Conservation (phyloP, 805 yeast genomes). For the Millerozyma miso region DNA sequence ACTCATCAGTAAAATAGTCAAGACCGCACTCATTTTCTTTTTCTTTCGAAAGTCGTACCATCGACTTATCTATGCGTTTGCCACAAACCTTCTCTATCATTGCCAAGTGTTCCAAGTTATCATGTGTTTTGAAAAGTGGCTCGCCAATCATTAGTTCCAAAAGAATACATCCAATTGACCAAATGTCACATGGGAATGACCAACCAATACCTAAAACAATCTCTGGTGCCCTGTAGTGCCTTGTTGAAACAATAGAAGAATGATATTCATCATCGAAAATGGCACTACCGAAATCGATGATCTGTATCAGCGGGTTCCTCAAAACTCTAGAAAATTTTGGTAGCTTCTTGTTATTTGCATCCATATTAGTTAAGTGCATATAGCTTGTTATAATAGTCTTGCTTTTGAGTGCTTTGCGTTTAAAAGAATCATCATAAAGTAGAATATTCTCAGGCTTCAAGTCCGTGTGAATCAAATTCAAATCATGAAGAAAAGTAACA, state of each 20-base stretch:
- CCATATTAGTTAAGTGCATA: slow-evolving; percentile 18
- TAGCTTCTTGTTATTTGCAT: slow-evolving; percentile 9
- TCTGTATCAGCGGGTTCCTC: slow-evolving; percentile 74
- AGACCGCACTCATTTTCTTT: slow-evolving; percentile 39
- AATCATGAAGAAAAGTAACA: slow-evolving; percentile 84
- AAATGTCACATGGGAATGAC: slow-evolving; percentile 94
- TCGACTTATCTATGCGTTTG: slow-evolving; percentile 41
- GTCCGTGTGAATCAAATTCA: slow-evolving; percentile 91
- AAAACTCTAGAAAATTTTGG: slow-evolving; percentile 47
- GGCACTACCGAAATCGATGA: slow-evolving; percentile 97
- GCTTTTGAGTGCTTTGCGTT: slow-evolving; percentile 31
- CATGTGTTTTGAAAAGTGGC: slow-evolving; percentile 92
- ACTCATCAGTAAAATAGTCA: slow-evolving; percentile 31
- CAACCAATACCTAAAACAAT: slow-evolving; percentile 92
- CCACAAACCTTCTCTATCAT: slow-evolving; percentile 85
- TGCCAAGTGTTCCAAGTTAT: slow-evolving; percentile 88
- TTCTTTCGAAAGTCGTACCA: slow-evolving; percentile 32
- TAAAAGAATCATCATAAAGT: slow-evolving; percentile 50
- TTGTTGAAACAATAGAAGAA: slow-evolving; percentile 84
- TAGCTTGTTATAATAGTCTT: slow-evolving; percentile 32
- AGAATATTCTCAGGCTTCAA: slow-evolving; percentile 93
- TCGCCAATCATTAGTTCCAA: slow-evolving; percentile 92
- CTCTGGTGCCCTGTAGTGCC: slow-evolving; percentile 97
- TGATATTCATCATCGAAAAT: slow-evolving; percentile 93
- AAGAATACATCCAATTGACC: slow-evolving; percentile 94